Conservation (phyloP, 129 eudicot species). For the Glebionis coronaria region DNA sequence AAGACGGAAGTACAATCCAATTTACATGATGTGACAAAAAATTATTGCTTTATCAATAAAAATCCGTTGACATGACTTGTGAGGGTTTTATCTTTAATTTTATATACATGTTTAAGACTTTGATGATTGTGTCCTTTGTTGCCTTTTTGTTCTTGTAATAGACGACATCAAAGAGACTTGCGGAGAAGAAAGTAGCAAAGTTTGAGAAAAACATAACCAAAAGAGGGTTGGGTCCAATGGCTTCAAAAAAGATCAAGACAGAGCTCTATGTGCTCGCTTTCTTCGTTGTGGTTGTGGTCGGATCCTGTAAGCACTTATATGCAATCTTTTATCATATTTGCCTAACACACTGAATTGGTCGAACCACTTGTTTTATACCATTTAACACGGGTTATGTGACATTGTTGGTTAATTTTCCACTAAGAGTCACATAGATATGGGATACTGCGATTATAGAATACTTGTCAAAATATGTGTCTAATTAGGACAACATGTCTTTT, state of each 20-base stretch:
- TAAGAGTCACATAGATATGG: no score
- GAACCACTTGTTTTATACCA: neutral
- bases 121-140: neutral
- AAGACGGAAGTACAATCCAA: no score
- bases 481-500: no score
- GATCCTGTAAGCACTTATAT: slow-evolving; percentile 50
- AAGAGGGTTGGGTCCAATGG: slow-evolving; percentile 38
- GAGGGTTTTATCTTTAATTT: neutral
- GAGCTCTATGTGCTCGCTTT: slow-evolving; percentile 53
- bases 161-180: slow-evolving; percentile 77
- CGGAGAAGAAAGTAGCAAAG: slow-evolving; percentile 71
- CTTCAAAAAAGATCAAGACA: slow-evolving; percentile 44
- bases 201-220: slow-evolving; percentile 73
- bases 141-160: slow-evolving; percentile 15
- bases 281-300: slow-evolving; percentile 49
- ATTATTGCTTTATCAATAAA: no score
- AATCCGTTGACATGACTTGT: neutral
- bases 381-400: no score
- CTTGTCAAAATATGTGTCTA: no score
- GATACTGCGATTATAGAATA: no score
- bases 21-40: no score
- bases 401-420: no score
- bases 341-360: neutral
- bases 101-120: neutral
- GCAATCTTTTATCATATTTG: neutral